Evolutionary conservation across 192 early-diverging fungal species (phyloP).

Genomic region (Pilobolus umbonatus): DNA sequence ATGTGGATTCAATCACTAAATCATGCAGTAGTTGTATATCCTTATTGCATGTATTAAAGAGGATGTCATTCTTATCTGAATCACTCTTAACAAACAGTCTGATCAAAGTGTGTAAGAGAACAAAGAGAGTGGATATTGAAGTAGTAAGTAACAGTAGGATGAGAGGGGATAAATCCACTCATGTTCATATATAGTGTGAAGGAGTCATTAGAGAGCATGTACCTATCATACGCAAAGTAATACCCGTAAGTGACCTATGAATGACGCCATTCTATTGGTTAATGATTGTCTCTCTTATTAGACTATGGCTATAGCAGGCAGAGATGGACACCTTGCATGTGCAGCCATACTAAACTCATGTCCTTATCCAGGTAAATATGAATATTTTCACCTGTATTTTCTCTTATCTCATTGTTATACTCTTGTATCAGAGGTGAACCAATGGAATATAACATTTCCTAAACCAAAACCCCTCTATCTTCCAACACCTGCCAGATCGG

Average conservation of each 20-base stretch:
- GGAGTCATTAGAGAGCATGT: conserved; percentile 43
- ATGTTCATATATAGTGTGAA: conserved; percentile 30
- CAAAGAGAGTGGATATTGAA: conserved; percentile 31
- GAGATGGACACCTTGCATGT: conserved; percentile 44
- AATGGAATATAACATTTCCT: conserved; percentile 36
- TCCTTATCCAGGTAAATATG: conserved; percentile 32
- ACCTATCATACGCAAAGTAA: conserved; percentile 35
- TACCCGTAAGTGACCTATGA: conserved; percentile 24
- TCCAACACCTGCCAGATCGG: conserved; percentile 21
- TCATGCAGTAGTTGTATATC: conserved; percentile 44
- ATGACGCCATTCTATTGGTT: not conserved
- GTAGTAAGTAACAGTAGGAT: conserved; percentile 29
- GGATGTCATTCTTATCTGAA: conserved; percentile 39
- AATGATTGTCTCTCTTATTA: not conserved
- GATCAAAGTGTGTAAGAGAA: conserved; percentile 30
- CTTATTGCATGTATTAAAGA: conserved; percentile 37
- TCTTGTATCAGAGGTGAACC: conserved; percentile 13
- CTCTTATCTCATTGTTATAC: too few relatives aligned
- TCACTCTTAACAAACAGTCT: conserved; percentile 34
- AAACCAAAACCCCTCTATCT: conserved; percentile 36
- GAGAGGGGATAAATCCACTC: not conserved
- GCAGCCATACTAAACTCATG: conserved; percentile 36
- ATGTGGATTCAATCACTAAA: conserved; percentile 13
- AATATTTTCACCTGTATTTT: conserved; percentile 1
- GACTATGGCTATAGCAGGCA: conserved; percentile 27